Evolutionary conservation across 2,329 filamentous ascomycete genomes (phyloP).

Genomic region (Didymella exigua): DNA sequence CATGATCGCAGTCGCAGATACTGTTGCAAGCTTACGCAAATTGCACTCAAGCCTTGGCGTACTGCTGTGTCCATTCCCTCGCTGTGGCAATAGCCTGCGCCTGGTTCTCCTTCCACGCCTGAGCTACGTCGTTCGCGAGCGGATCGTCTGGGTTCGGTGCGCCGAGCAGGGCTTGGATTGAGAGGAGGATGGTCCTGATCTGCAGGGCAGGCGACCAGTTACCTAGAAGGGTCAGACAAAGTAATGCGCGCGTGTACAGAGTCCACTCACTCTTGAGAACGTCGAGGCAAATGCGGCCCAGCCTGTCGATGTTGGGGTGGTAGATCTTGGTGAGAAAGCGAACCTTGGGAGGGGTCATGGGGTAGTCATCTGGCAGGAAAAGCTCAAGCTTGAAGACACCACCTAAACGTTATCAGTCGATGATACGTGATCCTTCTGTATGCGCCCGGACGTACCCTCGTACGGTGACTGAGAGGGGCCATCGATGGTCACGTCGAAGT

Average conservation of each 20-base stretch:
- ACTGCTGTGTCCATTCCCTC: constrained; percentile 86
- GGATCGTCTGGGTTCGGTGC: constrained; percentile 98
- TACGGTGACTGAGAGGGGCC: constrained; percentile 92
- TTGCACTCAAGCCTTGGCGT: constrained; percentile 59
- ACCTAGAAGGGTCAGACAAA: constrained; percentile 59
- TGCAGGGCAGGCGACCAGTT: constrained; percentile 99
- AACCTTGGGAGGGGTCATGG: constrained; percentile 98
- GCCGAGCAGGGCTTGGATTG: constrained; percentile 93
- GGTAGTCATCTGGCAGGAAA: constrained; percentile 97
- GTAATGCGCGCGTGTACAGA: background rate
- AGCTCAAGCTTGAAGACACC: constrained; percentile 97
- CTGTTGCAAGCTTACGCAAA: background rate
- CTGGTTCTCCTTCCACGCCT: constrained; percentile 97
- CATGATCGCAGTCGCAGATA: background rate
- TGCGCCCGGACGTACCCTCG: constrained; percentile 71
- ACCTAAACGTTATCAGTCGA: constrained; percentile 49
- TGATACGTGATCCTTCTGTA: too few relatives aligned
- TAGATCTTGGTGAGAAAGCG: constrained; percentile 99
- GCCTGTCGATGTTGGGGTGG: constrained; percentile 97
- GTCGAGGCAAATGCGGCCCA: constrained; percentile 95
- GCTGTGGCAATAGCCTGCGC: constrained; percentile 90
- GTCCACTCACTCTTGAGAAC: constrained; percentile 83
- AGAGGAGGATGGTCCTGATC: constrained; percentile 97
- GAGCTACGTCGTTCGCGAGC: constrained; percentile 95
- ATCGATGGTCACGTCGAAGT: constrained; percentile 97